phyloP scores from a whole-genome alignment of 2,329 filamentous ascomycete species.

The Alternaria arborescens region DNA sequence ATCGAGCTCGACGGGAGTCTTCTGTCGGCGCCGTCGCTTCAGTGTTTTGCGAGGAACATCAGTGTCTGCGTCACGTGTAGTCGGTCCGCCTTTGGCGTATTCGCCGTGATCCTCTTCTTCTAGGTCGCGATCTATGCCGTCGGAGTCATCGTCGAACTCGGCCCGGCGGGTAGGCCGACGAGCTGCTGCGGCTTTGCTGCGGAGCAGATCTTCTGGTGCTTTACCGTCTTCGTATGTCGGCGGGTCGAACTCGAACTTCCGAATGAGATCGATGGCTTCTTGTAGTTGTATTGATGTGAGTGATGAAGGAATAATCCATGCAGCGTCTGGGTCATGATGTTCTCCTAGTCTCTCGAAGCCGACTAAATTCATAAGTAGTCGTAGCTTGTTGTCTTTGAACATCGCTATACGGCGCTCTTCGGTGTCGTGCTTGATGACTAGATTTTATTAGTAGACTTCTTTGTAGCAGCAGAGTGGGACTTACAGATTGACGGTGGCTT shows the following conservation, averaged over 20 bases:
- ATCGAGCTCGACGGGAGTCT: slow-evolving; percentile 66
- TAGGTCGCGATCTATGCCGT: slow-evolving; percentile 65
- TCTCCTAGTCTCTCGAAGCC: slow-evolving; percentile 71
- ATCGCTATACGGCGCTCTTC: slow-evolving; percentile 75
- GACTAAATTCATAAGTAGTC: slow-evolving; percentile 80
- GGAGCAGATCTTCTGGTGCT: slow-evolving; percentile 79
- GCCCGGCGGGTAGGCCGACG: slow-evolving; percentile 56
- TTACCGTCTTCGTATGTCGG: slow-evolving; percentile 78
- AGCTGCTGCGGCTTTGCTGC: slow-evolving; percentile 68
- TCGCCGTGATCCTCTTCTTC: slow-evolving; percentile 63
- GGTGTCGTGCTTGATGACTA: slow-evolving; percentile 64
- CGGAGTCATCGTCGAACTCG: slow-evolving; percentile 75
- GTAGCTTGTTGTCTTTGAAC: slow-evolving; percentile 88
- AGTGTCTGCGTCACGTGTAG: slow-evolving; percentile 60
- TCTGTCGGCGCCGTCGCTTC: slow-evolving; percentile 67
- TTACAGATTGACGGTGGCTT: slow-evolving; percentile 57
- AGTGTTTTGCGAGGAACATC: slow-evolving; percentile 63
- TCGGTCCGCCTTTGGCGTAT: slow-evolving; percentile 75
- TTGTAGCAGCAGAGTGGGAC: slow-evolving; percentile 18
- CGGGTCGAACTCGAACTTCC: slow-evolving; percentile 79
- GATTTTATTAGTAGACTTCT: slow-evolving; percentile 30
- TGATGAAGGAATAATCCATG: slow-evolving; percentile 78
- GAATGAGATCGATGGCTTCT: slow-evolving; percentile 75
- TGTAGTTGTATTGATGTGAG: slow-evolving; percentile 72
- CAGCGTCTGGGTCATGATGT: slow-evolving; percentile 77